Evolutionary conservation across 192 early-diverging fungal genomes (phyloP).

Genomic region (Coemansia sp.): DNA sequence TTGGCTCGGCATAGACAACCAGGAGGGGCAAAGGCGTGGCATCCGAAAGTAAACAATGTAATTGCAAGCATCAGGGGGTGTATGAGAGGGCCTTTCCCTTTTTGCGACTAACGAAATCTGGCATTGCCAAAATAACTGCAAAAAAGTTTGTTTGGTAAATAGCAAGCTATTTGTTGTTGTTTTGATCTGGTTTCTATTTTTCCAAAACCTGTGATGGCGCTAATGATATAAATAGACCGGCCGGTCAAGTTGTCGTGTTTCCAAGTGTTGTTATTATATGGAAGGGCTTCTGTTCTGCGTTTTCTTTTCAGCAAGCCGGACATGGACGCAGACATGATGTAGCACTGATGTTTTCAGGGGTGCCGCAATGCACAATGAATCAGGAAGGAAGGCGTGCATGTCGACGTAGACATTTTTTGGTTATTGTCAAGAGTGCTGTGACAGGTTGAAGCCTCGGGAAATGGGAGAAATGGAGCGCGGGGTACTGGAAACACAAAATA

Average conservation of each 20-base stretch:
- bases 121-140: not conserved
- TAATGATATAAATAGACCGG: slow-evolving; percentile 6
- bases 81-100: not conserved
- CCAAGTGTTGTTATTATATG: not conserved
- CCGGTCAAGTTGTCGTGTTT: not conserved
- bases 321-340: not conserved
- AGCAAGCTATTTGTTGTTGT: slow-evolving; percentile 2
- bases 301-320: not conserved
- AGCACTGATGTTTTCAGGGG: not conserved
- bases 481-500: not conserved
- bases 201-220: not conserved
- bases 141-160: slow-evolving; percentile 5
- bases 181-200: not conserved
- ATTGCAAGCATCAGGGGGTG: slow-evolving; percentile 2
- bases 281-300: not conserved
- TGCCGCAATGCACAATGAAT: slow-evolving; percentile 9
- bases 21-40: not conserved
- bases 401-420: not conserved
- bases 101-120: slow-evolving; percentile 2
- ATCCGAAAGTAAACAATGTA: slow-evolving; percentile 4
- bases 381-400: not conserved
- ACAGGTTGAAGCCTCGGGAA: not conserved
- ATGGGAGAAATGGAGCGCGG: not conserved
- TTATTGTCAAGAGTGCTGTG: not conserved
- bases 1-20: slow-evolving; percentile 8